Conservation (phyloP, 805 yeast genomes). For the Blastobotrys americana region DNA sequence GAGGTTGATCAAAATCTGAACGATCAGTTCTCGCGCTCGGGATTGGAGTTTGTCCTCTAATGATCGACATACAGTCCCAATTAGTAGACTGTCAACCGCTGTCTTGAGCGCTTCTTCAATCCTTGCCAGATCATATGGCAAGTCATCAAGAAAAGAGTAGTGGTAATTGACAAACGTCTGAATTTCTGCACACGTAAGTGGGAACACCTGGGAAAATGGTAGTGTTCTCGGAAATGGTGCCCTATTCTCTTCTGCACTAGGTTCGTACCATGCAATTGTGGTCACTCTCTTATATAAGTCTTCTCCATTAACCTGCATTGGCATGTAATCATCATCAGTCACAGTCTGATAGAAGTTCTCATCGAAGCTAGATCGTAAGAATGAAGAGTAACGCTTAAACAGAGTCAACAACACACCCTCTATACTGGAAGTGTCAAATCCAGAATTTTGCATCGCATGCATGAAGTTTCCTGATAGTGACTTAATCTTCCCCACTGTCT, state of each 20-base stretch:
- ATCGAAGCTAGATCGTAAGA: slow-evolving; percentile 48
- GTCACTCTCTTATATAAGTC: slow-evolving; percentile 57
- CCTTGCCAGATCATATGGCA: slow-evolving; percentile 52
- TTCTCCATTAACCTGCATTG: slow-evolving; percentile 58
- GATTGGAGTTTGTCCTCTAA: slow-evolving; percentile 56
- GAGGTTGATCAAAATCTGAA: slow-evolving; percentile 81
- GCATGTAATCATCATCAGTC: slow-evolving; percentile 82
- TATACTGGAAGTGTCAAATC: slow-evolving; percentile 50
- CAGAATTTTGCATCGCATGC: slow-evolving; percentile 69
- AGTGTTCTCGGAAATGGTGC: slow-evolving; percentile 51
- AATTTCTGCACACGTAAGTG: slow-evolving; percentile 73
- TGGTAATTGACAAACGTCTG: slow-evolving; percentile 58
- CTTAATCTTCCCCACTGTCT: slow-evolving; percentile 45
- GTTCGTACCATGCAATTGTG: slow-evolving; percentile 62
- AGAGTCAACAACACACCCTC: slow-evolving; percentile 54
- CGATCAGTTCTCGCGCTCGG: slow-evolving; percentile 78
- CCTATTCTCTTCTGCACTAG: slow-evolving; percentile 38
- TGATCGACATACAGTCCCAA: slow-evolving; percentile 56
- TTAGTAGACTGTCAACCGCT: slow-evolving; percentile 62
- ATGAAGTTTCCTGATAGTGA: slow-evolving; percentile 60
- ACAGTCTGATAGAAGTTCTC: slow-evolving; percentile 55
- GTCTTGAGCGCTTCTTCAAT: slow-evolving; percentile 52
- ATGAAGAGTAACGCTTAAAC: slow-evolving; percentile 54
- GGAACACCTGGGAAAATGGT: slow-evolving; percentile 85
- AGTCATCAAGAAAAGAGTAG: slow-evolving; percentile 55